Evolutionary conservation across 2,329 filamentous ascomycete genomes (phyloP).

Genomic region (Rutstroemia sydowiana): DNA sequence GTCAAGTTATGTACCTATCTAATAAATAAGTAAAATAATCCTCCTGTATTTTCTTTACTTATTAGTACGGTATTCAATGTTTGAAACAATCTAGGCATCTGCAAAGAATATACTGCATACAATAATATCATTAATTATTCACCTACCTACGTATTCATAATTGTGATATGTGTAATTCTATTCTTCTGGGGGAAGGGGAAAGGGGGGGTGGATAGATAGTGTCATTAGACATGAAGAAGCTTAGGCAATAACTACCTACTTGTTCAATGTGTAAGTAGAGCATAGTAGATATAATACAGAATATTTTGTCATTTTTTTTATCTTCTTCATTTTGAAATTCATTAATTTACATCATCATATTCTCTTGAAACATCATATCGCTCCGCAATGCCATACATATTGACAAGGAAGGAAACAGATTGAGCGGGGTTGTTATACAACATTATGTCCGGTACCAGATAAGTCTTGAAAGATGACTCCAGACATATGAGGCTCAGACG

Average conservation of each 20-base stretch:
- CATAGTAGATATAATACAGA: neutral
- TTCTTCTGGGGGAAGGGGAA: too few species aligned
- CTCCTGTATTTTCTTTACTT: too few species aligned
- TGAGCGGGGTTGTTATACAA: constrained; percentile 29
- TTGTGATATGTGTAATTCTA: too few species aligned
- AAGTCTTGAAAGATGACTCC: neutral
- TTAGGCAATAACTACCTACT: neutral
- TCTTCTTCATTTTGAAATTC: neutral
- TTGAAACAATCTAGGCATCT: too few species aligned
- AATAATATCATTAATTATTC: too few species aligned
- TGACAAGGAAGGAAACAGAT: constrained; percentile 25
- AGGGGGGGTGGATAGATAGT: too few species aligned
- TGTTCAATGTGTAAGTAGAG: too few species aligned
- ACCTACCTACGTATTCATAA: too few species aligned
- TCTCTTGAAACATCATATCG: constrained; percentile 20
- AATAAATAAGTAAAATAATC: too few species aligned
- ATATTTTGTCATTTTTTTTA: constrained; percentile 2
- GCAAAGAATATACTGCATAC: too few species aligned
- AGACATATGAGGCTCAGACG: constrained; percentile 13
- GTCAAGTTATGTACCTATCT: too few species aligned
- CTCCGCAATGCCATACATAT: constrained; percentile 22
- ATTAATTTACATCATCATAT: constrained; percentile 25
- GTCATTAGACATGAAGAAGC: neutral
- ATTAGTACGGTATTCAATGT: too few species aligned
- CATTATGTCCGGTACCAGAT: constrained; percentile 15